A percentile compares a stretch with the other conserved stretches of the same genome.
Evolutionary conservation across 2,329 filamentous ascomycete genomes (phyloP).

Genomic region (Penicillium aurantiogriseum): DNA sequence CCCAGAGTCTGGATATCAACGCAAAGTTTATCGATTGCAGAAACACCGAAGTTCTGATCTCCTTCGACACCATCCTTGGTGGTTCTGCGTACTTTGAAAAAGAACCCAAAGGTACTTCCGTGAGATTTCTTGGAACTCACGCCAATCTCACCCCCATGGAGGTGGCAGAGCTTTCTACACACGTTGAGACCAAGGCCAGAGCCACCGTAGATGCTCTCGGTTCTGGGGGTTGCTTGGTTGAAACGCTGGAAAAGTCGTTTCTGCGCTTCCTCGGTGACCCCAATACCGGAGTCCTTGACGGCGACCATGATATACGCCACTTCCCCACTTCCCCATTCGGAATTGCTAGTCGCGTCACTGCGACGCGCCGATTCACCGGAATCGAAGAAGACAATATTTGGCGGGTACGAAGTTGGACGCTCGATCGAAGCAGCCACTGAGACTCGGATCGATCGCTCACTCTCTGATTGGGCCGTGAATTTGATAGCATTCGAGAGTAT

Average conservation of each 20-base stretch:
- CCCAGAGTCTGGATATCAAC: conserved; percentile 20
- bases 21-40: conserved; percentile 19
- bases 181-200: conserved; percentile 78
- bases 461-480: conserved; percentile 62
- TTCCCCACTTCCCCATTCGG: conserved; percentile 58
- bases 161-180: conserved; percentile 72
- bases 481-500: conserved; percentile 79
- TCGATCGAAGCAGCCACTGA: conserved; percentile 51
- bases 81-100: conserved; percentile 49
- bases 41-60: not conserved
- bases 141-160: conserved; percentile 77
- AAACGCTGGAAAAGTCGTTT: conserved; percentile 75
- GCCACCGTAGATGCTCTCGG: conserved; percentile 76
- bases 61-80: not conserved
- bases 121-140: conserved; percentile 58
- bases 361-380: conserved; percentile 19
- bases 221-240: conserved; percentile 72
- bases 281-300: conserved; percentile 74
- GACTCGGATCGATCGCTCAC: conserved; percentile 46
- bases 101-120: conserved; percentile 60
- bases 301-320: conserved; percentile 67
- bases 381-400: conserved; percentile 36
- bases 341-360: conserved; percentile 36
- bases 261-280: conserved; percentile 68
- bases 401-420: conserved; percentile 45